Conservation (phyloP, 2,329 filamentous ascomycete species). For the Xylariales sp. region DNA sequence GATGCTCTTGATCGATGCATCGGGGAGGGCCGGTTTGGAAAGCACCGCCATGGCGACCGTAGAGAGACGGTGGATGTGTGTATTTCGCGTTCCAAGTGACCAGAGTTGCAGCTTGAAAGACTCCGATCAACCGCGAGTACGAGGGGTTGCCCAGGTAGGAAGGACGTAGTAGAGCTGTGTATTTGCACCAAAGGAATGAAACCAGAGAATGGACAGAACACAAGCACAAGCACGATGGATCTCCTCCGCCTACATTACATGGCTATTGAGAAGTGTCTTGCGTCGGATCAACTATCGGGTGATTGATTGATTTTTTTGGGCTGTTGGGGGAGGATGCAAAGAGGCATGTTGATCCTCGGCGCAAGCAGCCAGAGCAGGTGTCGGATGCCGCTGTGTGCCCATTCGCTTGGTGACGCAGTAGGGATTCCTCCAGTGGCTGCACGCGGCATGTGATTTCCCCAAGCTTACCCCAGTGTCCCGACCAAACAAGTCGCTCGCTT, state of each 20-base stretch:
- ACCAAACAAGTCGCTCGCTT: neutral
- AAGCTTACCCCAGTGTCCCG: slow-evolving; percentile 4
- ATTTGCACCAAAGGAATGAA: neutral
- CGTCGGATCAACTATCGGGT: too few relatives aligned
- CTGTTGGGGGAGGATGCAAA: too few relatives aligned
- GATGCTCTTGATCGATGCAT: slow-evolving; percentile 61
- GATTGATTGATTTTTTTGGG: too few relatives aligned
- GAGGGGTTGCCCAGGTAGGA: too few relatives aligned
- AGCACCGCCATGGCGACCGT: slow-evolving; percentile 62
- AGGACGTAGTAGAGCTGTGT: too few relatives aligned
- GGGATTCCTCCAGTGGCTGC: too few relatives aligned
- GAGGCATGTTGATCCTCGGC: slow-evolving; percentile 8
- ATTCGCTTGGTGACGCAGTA: slow-evolving; percentile 6
- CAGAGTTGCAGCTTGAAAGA: too few relatives aligned
- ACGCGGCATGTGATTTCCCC: slow-evolving; percentile 10
- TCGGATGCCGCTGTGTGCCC: slow-evolving; percentile 3
- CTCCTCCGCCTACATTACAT: too few relatives aligned
- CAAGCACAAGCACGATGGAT: too few relatives aligned
- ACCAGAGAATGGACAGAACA: neutral
- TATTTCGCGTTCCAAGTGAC: neutral
- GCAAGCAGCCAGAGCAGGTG: slow-evolving; percentile 1
- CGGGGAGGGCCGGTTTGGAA: slow-evolving; percentile 64
- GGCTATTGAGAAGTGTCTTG: too few relatives aligned
- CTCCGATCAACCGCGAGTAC: too few relatives aligned
- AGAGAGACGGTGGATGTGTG: too few relatives aligned